Conservation (phyloP, 441 rosid species). For the Kokia cookei region DNA sequence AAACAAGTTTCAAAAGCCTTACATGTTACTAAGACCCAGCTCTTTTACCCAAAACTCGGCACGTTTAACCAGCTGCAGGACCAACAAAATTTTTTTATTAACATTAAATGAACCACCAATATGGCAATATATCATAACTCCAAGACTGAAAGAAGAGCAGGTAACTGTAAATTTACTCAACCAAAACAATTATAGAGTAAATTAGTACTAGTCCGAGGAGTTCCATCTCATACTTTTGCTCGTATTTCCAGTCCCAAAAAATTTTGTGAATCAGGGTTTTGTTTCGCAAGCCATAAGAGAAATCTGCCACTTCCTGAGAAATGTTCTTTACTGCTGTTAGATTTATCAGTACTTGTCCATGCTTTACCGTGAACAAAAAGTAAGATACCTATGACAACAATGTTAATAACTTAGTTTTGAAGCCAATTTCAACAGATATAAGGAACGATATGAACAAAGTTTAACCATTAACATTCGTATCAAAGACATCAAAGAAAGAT, state of each 20-base stretch:
- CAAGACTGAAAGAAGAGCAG: constrained; percentile 2
- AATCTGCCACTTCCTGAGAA: constrained; percentile 88
- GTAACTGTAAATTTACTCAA: constrained; percentile 20
- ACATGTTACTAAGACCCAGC: constrained; percentile 69
- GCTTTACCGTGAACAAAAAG: background rate
- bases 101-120: constrained; percentile 11
- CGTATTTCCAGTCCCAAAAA: constrained; percentile 91
- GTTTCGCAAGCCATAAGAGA: constrained; percentile 79
- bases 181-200: constrained; percentile 16
- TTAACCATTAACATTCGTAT: background rate
- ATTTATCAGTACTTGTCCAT: background rate
- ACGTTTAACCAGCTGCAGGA: constrained; percentile 72
- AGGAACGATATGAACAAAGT: background rate
- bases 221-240: constrained; percentile 52
- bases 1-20: constrained; percentile 19
- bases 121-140: background rate
- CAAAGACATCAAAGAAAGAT: background rate
- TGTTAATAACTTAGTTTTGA: background rate
- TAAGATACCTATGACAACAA: background rate
- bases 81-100: constrained; percentile 3
- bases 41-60: constrained; percentile 78
- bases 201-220: constrained; percentile 22
- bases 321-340: constrained; percentile 9
- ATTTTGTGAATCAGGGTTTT: constrained; percentile 43
- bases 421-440: background rate